Evolutionary conservation across 441 rosid genomes (phyloP).

Genomic region (Populus tomentosa): DNA sequence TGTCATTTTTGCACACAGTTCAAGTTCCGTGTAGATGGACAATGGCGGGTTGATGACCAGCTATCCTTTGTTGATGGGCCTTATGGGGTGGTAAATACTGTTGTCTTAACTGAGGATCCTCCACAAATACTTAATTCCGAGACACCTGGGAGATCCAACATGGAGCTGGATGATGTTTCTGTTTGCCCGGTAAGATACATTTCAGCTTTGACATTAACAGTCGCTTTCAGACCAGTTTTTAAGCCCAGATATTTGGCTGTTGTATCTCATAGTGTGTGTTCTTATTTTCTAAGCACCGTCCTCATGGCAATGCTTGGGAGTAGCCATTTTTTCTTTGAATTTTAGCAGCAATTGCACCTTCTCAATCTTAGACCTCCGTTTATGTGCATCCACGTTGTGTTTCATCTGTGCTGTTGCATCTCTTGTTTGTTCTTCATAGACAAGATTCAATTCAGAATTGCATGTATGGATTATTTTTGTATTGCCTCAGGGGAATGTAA

Average conservation of each 20-base stretch:
- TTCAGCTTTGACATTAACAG: not conserved
- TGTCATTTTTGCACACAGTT: slow-evolving; percentile 42
- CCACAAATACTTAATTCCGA: slow-evolving; percentile 38
- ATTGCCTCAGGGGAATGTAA: not conserved
- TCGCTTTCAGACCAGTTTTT: not conserved
- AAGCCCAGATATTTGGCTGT: not conserved
- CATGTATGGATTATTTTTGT: not conserved
- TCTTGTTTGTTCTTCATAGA: not conserved
- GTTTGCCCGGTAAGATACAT: slow-evolving; percentile 36
- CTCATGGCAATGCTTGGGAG: not conserved
- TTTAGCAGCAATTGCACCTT: not conserved
- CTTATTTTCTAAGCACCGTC: not conserved
- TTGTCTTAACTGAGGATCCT: slow-evolving; percentile 46
- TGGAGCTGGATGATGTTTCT: slow-evolving; percentile 76
- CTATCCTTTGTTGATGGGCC: slow-evolving; percentile 53
- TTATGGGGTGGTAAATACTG: slow-evolving; percentile 67
- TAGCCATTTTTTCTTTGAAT: not conserved
- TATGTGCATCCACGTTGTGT: not conserved
- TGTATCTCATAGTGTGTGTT: not conserved
- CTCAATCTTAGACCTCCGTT: not conserved
- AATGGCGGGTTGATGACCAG: slow-evolving; percentile 65
- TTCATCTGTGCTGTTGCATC: not conserved
- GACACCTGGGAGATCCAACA: slow-evolving; percentile 39
- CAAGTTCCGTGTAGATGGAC: slow-evolving; percentile 67
- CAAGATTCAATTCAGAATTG: not conserved